Evolutionary conservation across 2,329 filamentous ascomycete species (phyloP), one percentile per base, ranked within the genome.

Genomic region (Balansia obtecta): DNA sequence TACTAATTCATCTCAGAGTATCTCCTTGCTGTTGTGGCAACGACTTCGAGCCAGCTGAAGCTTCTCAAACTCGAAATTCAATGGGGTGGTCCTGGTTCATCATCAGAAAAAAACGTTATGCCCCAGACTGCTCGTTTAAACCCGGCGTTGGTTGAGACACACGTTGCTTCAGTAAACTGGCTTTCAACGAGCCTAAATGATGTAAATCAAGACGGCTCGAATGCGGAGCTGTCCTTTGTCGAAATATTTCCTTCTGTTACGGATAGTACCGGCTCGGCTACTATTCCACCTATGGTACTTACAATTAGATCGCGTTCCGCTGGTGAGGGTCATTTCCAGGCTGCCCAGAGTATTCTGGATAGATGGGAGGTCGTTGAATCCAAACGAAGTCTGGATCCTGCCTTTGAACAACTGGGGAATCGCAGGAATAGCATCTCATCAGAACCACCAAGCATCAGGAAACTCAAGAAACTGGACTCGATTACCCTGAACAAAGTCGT

Each of bases 311-410:
- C 85, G 10, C 61, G 77, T 76, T 59, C 65, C 76, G 48, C 75
- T 74, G 50, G 66, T 67, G 55, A 69, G 72, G 50, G 73, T 70
- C 56, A 82, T 32, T 82, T 77, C 41, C 80, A 83, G 55, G 79
- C 82, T 33, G 71, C 79, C 0, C 80, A 85, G 57, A 95, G 83
- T 57, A 77, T 90, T 40, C 74, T 97, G 54, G 83, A 88, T 55
- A 79, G 85, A 54, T 97, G 91, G 91, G 84, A 93, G 57, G 70
- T 95, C 13, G 64, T 91, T 10, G 80, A 86, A 33, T 74, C 79
- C 45, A 68, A 76, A n/a, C 80, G 84, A 55, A 73, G 70, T 10
- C 69, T 94, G 8, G 86, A 93, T 61, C 69, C 83, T 2, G 85
- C 84, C 12, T 91, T 95, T 62, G 85, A 88, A 56, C 84, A 90